Evolutionary conservation across 1,284 basidiomycete species (phyloP).

Genomic region (Coniferiporia weirii): DNA sequence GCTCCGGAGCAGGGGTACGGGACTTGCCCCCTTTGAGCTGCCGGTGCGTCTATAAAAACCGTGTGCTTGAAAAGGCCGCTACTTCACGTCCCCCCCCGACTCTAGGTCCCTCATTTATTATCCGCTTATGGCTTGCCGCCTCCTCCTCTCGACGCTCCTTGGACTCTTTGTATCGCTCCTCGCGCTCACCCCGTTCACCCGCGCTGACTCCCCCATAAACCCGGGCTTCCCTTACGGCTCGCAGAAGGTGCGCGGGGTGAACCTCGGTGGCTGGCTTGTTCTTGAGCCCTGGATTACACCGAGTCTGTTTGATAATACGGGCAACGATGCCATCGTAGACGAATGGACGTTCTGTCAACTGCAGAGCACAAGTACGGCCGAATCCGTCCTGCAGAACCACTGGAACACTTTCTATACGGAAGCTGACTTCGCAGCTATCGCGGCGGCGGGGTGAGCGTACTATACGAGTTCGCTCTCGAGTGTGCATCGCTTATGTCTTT

Average conservation of each 20-base stretch:
- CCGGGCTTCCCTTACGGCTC: conserved; percentile 48
- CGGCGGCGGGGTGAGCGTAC: conserved; percentile 57
- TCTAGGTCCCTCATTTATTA: background rate
- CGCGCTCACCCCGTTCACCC: conserved; percentile 19
- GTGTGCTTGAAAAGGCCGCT: background rate
- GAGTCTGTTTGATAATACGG: conserved; percentile 77
- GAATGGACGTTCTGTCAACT: conserved; percentile 82
- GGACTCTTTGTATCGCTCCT: background rate
- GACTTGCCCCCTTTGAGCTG: background rate
- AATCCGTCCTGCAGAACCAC: conserved; percentile 50
- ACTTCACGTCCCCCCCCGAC: background rate
- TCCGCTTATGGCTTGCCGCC: background rate
- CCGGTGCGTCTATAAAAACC: background rate
- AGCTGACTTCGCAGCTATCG: conserved; percentile 66
- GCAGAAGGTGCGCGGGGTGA: conserved; percentile 64
- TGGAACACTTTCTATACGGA: conserved; percentile 84
- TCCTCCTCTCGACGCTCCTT: background rate
- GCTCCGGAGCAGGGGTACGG: background rate
- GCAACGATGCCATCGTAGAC: conserved; percentile 65
- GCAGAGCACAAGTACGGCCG: conserved; percentile 47
- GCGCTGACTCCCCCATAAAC: conserved; percentile 26
- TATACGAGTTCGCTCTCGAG: background rate
- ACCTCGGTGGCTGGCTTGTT: conserved; percentile 58
- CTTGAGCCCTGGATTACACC: conserved; percentile 87
- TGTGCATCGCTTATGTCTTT: conserved; percentile 20